Evolutionary conservation across 2,329 filamentous ascomycete species (phyloP).

Genomic region (Acrodontium crateriforme): DNA sequence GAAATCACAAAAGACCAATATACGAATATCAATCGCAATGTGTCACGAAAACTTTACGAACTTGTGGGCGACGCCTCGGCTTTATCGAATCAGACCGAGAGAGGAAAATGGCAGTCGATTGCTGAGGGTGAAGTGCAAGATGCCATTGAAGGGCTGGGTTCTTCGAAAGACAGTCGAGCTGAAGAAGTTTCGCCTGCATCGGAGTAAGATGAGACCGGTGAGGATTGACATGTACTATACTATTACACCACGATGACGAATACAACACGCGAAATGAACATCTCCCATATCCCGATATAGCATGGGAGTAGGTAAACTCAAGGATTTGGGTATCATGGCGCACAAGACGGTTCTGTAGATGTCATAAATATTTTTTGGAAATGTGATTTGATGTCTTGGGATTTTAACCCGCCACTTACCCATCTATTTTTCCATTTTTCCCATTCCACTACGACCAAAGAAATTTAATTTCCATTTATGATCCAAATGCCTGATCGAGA

Average conservation of each 20-base stretch:
- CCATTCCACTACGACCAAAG: too few species aligned
- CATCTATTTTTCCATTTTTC: too few species aligned
- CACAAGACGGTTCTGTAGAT: too few species aligned
- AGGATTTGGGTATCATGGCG: too few species aligned
- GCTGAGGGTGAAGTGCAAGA: constrained; percentile 66
- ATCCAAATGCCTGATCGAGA: too few species aligned
- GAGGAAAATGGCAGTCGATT: constrained; percentile 59
- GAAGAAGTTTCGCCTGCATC: too few species aligned
- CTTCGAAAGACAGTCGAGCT: too few species aligned
- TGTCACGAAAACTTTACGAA: constrained; percentile 79
- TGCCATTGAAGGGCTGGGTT: constrained; percentile 50
- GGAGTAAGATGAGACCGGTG: neutral
- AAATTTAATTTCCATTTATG: too few species aligned
- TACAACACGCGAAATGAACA: neutral
- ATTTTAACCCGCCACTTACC: too few species aligned
- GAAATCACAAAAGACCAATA: constrained; percentile 80
- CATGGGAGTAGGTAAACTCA: too few species aligned
- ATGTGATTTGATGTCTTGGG: too few species aligned
- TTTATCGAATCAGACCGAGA: constrained; percentile 49
- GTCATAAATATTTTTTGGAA: too few species aligned
- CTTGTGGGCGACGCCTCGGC: constrained; percentile 38
- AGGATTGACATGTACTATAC: constrained; percentile 1
- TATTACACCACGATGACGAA: constrained; percentile 1
- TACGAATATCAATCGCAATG: constrained; percentile 76
- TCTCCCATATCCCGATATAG: neutral